phyloP scores from a whole-genome alignment of 192 early-diverging fungal species.

The Podila horticola region DNA sequence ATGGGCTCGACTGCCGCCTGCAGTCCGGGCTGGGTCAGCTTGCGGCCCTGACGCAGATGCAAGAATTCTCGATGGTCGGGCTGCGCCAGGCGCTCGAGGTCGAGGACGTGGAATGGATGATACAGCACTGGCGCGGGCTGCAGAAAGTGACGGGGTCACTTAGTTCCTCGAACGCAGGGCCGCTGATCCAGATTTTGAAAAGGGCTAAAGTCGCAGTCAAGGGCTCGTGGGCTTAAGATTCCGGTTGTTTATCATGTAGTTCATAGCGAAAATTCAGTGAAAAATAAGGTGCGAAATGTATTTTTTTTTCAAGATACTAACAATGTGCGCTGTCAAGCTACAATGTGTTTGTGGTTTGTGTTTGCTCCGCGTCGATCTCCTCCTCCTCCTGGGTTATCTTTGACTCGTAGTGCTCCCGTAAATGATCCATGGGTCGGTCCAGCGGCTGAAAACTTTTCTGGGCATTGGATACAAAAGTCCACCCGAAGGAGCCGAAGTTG shows the following conservation, averaged over 20 bases:
- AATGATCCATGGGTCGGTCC: too few species aligned
- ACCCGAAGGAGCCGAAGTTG: too few species aligned
- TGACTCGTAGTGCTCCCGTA: too few species aligned
- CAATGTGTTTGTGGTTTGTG: too few species aligned
- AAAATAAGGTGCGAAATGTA: neutral
- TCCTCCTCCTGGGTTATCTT: too few species aligned
- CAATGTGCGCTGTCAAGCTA: too few species aligned
- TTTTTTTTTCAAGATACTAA: neutral
- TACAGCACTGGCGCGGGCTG: neutral
- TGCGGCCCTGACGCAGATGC: neutral
- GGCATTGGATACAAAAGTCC: too few species aligned
- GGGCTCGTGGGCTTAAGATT: neutral
- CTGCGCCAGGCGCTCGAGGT: neutral
- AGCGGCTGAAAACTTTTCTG: too few species aligned
- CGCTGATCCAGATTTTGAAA: neutral
- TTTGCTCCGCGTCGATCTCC: too few species aligned
- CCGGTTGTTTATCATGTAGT: neutral
- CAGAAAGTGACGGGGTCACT: neutral
- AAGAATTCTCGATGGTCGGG: neutral
- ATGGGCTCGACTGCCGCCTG: neutral
- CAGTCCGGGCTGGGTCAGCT: neutral
- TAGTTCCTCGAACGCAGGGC: neutral
- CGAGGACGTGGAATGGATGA: neutral
- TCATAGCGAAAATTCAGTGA: neutral
- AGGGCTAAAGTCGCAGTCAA: neutral